Evolutionary conservation across 805 yeast species (phyloP), one percentile per base, ranked within the genome.

Genomic region (Sugiyamaella qingdaonensis): DNA sequence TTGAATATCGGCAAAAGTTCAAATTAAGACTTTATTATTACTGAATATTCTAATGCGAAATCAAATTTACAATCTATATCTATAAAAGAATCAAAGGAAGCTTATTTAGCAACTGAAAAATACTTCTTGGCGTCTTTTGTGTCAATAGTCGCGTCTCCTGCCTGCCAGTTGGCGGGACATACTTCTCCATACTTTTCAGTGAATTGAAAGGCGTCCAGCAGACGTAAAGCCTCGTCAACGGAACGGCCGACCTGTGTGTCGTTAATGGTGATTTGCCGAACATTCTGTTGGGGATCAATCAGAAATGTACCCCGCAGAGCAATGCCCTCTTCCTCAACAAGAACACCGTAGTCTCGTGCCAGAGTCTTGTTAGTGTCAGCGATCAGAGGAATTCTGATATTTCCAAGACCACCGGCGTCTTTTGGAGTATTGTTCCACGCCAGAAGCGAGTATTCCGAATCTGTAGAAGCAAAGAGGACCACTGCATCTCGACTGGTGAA

Each of bases 161-260:
- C 85, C 54, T 85, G 82, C 99, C 99, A 92, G 95, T 92, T 92
- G 73, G 98, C 97, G 68, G 99, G 99, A 80, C 97, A 91, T 63
- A 92, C 99, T 79, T 95, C 97, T 78, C 99, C 99, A 84, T 94
- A 79, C 80, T 88, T 87, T 75, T 91, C 98, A 67, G 96, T 88
- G 91, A 95, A 94, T 80, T 92, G 96, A 96, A 94, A 94, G 65
- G 97, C 99, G 73, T 94, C 98, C 60, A 94, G 82, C 71, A 94
- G 83, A 85, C 99, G 91, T 71, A 89, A 80, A 63, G 97, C 86
- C 82, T 94, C 99, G 62, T 91, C 97, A 64, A 94, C 99, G 69
- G 88, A 86, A 82, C 99, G 90, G 75, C 99, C 99, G 65, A 94
- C 99, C 73, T 98, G 97, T 74, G 92, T 86, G 76, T 94, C 98